Evolutionary conservation across 768 basidiomycete species (phyloP).

Genomic region (Megacollybia marginata): DNA sequence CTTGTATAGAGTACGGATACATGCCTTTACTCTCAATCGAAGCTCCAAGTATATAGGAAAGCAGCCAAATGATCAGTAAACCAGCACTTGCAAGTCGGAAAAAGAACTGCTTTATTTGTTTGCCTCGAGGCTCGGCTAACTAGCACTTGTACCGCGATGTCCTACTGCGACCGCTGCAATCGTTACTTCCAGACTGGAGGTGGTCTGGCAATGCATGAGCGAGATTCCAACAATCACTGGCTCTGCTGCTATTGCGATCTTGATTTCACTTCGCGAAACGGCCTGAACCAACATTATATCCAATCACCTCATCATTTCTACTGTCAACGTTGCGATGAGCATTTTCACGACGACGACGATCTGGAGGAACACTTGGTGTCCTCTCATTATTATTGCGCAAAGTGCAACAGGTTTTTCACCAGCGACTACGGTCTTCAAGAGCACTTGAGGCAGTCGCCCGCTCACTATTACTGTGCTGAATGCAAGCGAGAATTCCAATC

Average conservation of each 20-base stretch:
- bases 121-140: background rate
- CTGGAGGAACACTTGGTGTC: conserved; percentile 34
- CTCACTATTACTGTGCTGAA: conserved; percentile 12
- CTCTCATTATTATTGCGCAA: conserved; percentile 33
- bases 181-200: background rate
- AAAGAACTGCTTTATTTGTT: background rate
- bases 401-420: conserved; percentile 35
- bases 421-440: conserved; percentile 31
- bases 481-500: conserved; percentile 42
- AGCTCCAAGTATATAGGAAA: no score
- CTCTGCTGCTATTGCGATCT: background rate
- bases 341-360: conserved; percentile 25
- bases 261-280: background rate
- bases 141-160: background rate
- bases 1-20: no score
- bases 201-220: background rate
- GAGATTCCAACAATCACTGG: background rate
- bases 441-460: conserved; percentile 38
- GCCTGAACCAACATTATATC: background rate
- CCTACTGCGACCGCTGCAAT: background rate
- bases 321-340: conserved; percentile 42
- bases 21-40: no score
- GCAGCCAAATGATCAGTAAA: no score
- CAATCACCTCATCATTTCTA: conserved; percentile 30
- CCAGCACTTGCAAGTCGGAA: no score